phyloP scores from a whole-genome alignment of 345 rosid species.

The Corchorus olitorius region DNA sequence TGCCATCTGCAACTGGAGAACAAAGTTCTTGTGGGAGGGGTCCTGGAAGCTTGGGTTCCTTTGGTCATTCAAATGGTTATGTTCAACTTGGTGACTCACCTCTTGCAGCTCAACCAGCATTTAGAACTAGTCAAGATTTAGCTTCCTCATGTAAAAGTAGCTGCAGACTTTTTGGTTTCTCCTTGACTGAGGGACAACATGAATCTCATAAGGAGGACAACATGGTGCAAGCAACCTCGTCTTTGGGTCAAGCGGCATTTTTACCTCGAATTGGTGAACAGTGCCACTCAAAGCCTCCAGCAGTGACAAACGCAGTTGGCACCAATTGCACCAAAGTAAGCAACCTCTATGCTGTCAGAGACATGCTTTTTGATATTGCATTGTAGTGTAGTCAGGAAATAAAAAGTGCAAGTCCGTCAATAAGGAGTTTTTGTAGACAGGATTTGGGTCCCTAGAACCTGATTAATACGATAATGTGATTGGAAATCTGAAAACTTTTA shows the following conservation, averaged over 20 bases:
- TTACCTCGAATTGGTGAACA: constrained; percentile 54
- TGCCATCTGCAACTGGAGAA: constrained; percentile 15
- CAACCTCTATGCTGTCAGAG: constrained; percentile 44
- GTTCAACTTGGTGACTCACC: constrained; percentile 33
- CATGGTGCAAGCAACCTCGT: constrained; percentile 29
- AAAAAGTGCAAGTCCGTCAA: background rate
- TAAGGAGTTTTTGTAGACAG: background rate
- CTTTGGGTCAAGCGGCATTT: constrained; percentile 35
- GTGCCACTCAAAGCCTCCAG: constrained; percentile 41
- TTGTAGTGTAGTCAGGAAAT: constrained; percentile 27
- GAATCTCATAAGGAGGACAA: constrained; percentile 33
- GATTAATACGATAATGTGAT: background rate
- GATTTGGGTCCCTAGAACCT: background rate
- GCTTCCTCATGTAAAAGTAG: constrained; percentile 61
- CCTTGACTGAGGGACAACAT: constrained; percentile 64
- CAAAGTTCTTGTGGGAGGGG: constrained; percentile 12
- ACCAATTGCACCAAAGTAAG: constrained; percentile 69
- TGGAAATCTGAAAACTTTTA: background rate
- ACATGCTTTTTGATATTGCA: constrained; percentile 48
- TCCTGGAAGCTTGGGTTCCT: constrained; percentile 23
- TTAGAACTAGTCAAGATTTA: constrained; percentile 41
- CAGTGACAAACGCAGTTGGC: constrained; percentile 42
- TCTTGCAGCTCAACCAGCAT: constrained; percentile 29
- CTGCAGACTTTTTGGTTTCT: constrained; percentile 96
- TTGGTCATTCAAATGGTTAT: constrained; percentile 29